These are phyloP conservation scores for Talaromyces adpressus DNA, from an alignment of 495 filamentous ascomycete genomes.

Conservation along the genomic window DNA sequence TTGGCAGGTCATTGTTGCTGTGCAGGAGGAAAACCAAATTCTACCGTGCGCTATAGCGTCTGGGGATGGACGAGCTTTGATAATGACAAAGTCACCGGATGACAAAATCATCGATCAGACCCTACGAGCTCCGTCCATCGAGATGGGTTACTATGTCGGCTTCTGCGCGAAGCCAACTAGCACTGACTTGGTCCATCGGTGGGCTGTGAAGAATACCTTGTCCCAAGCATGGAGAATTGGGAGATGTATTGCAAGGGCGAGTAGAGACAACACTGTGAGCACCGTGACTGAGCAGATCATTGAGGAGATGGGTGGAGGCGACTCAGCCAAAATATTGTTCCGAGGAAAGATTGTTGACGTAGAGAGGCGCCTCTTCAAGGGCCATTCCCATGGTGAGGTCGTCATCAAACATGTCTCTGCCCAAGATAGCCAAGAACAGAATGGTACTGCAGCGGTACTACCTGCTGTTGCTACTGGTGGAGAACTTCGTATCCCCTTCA, in stretches of 20 bases:
- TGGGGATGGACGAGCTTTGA: slow-evolving; percentile 27
- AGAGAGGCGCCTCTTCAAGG: slow-evolving; percentile 41
- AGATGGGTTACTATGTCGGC: slow-evolving; percentile 27
- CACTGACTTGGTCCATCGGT: slow-evolving; percentile 18
- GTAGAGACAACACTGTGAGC: slow-evolving; percentile 34
- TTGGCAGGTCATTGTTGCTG: slow-evolving; percentile 26
- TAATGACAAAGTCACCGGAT: slow-evolving; percentile 28
- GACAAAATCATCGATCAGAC: slow-evolving; percentile 25
- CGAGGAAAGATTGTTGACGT: slow-evolving; percentile 57
- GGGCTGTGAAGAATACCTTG: slow-evolving; percentile 29
- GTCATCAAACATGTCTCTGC: slow-evolving; percentile 29
- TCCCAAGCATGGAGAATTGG: slow-evolving; percentile 40
- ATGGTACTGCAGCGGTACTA: slow-evolving; percentile 7
- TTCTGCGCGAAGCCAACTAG: slow-evolving; percentile 24
- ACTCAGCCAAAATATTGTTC: slow-evolving; percentile 47
- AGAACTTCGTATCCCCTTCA: slow-evolving; percentile 51
- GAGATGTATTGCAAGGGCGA: slow-evolving; percentile 39
- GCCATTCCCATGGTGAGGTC: slow-evolving; percentile 44
- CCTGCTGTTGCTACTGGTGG: slow-evolving; percentile 16
- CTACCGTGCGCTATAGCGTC: slow-evolving; percentile 29
- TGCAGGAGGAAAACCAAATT: slow-evolving; percentile 21
- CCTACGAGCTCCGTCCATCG: slow-evolving; percentile 24
- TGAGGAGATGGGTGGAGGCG: slow-evolving; percentile 45
- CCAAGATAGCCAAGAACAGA: slow-evolving; percentile 20
- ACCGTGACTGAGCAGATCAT: slow-evolving; percentile 49